These are phyloP conservation scores for Gaeumannomyces tritici DNA, from an alignment of 2,329 filamentous ascomycete genomes.

Conservation along the genomic window DNA sequence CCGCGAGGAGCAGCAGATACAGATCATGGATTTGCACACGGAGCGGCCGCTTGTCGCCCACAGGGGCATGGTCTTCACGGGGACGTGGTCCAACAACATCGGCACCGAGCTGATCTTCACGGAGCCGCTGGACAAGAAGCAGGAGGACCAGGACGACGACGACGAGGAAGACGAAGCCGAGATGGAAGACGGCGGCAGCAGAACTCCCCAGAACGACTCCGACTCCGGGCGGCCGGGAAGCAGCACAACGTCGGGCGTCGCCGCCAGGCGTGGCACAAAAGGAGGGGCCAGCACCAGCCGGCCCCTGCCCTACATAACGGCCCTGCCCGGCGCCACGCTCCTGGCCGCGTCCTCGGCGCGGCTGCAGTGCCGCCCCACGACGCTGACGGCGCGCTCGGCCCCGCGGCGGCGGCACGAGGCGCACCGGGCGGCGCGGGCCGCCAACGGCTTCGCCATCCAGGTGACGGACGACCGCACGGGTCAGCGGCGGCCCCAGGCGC, in stretches of 20 bases:
- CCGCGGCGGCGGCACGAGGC: constrained; percentile 5
- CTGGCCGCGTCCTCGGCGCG: constrained; percentile 18
- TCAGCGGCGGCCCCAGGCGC: constrained; percentile 10
- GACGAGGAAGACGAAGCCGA: constrained; percentile 17
- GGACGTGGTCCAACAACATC: constrained; percentile 71
- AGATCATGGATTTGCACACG: constrained; percentile 77
- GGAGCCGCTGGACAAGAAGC: constrained; percentile 21
- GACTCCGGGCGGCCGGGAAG: constrained; percentile 9
- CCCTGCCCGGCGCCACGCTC: constrained; percentile 3
- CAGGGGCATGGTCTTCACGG: constrained; percentile 67
- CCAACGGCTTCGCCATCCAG: constrained; percentile 11
- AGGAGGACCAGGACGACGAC: constrained; percentile 10
- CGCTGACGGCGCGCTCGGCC: background rate
- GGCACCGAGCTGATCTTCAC: constrained; percentile 76
- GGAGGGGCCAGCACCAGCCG: background rate
- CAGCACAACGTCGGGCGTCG: background rate
- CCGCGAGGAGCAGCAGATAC: constrained; percentile 38
- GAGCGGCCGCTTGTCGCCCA: constrained; percentile 71
- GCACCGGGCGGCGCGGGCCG: constrained; percentile 1
- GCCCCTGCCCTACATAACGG: background rate
- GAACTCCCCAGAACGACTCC: background rate
- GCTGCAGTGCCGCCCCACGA: constrained; percentile 9
- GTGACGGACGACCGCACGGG: constrained; percentile 8
- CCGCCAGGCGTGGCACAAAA: background rate
- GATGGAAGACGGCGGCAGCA: background rate